A percentile compares a stretch with the other conserved stretches of the same genome.
Evolutionary conservation across 306 rosid genomes (phyloP).

Genomic region (Fragaria nilgerrensis): DNA sequence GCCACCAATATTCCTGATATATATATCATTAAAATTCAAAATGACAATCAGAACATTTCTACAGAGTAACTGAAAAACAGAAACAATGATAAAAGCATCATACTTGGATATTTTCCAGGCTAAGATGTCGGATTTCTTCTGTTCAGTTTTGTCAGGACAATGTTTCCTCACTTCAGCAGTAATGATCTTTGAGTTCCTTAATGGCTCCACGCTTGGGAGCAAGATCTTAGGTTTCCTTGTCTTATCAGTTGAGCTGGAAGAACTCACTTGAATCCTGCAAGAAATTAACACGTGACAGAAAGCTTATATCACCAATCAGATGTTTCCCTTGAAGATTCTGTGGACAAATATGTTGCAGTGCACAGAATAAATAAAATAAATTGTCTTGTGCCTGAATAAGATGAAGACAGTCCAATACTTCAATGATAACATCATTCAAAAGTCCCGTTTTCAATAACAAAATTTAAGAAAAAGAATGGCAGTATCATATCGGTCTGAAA

Average conservation of each 20-base stretch:
- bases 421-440: not conserved
- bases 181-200: constrained; percentile 36
- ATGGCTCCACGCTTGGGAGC: constrained; percentile 34
- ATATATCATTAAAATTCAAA: constrained; percentile 22
- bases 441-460: not conserved
- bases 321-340: constrained; percentile 10
- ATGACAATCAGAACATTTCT: constrained; percentile 2
- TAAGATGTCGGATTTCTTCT: constrained; percentile 46
- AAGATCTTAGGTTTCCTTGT: constrained; percentile 28
- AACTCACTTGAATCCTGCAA: constrained; percentile 52
- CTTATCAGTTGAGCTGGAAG: constrained; percentile 42
- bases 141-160: constrained; percentile 38
- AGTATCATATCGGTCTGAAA: not conserved
- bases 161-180: constrained; percentile 48
- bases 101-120: constrained; percentile 51
- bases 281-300: constrained; percentile 15
- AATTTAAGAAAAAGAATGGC: not conserved
- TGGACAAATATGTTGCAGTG: constrained; percentile 11
- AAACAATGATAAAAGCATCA: constrained; percentile 14
- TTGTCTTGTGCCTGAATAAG: not conserved
- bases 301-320: constrained; percentile 12
- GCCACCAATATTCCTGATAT: constrained; percentile 41
- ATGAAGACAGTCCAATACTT: not conserved
- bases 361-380: not conserved
- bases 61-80: constrained; percentile 12